Evolutionary conservation across 345 rosid species (phyloP), one percentile per base, ranked within the genome.

Genomic region (Heritiera fomes): DNA sequence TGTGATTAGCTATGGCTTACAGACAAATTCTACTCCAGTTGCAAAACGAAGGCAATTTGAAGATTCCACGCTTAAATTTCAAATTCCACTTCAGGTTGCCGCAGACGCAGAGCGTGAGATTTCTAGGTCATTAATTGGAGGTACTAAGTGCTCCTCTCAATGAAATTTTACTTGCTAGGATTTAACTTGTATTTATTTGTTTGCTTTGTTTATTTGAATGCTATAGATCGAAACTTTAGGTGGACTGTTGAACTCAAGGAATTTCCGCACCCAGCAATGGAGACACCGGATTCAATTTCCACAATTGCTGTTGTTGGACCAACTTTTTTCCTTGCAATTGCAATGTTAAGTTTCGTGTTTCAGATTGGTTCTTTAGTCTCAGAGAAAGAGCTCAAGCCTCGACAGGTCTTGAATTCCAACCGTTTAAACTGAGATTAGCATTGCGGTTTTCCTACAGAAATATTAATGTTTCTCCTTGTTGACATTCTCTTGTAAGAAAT

Each of bases 351-450:
- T 73, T 95, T 95, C 71, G 99, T 92, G 70, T 85, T 95, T 73
- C 97, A 95, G 69, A 89, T 93, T 3, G 86, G 93, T 81, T 86
- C 92, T 67, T 84, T 95, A 86, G 87, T 92, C 17, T 71, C 88
- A 28, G 99, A 93, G 91, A 95, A 90, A 83, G 99, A 95, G 91
- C 93, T 95, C 69, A 93, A 91, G 86, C 99, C 93, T 83, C 97
- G 99, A 5, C 98, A 93, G 98, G 98, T 92, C 55, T 61, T 12
- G 18, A 75, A 6, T 77, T 78, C 30, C 72, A 63, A 38, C 43
- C 12, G 38, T 66, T 85, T 71, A 0, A 47, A 78, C 20, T 52
- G 2, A 63, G 40, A 69, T 50, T 58, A 15, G 38, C 38, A 34
- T 50, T 53, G 61, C 56, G 38, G 14, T 32, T 28, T 49, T 75